Evolutionary conservation across 1,139 yeast species (phyloP).

Genomic region (Hyphopichia pseudoburtonii): DNA sequence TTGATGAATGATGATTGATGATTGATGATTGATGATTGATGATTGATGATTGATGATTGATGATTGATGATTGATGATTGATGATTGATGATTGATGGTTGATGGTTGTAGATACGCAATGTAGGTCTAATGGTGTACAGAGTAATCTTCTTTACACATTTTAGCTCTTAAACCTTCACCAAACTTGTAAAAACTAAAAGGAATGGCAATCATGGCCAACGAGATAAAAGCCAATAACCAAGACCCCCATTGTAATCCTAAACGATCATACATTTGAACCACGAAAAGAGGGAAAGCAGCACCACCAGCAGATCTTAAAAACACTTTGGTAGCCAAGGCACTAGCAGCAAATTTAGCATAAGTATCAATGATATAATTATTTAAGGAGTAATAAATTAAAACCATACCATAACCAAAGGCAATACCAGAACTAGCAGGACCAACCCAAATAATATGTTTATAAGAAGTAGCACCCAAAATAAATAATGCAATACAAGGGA

Average conservation of each 20-base stretch:
- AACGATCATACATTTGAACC: slow-evolving; percentile 73
- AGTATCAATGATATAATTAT: slow-evolving; percentile 86
- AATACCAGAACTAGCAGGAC: slow-evolving; percentile 88
- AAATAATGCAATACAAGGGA: slow-evolving; percentile 84
- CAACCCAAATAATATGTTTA: slow-evolving; percentile 84
- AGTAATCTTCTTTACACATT: slow-evolving; percentile 66
- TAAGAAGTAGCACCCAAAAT: slow-evolving; percentile 87
- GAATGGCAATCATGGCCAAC: slow-evolving; percentile 80
- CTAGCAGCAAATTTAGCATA: slow-evolving; percentile 87
- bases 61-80: too few species aligned
- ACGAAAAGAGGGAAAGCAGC: slow-evolving; percentile 89
- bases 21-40: too few species aligned
- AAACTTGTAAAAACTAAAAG: slow-evolving; percentile 71
- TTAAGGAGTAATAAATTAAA: slow-evolving; percentile 78
- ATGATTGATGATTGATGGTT: too few species aligned
- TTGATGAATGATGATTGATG: too few species aligned
- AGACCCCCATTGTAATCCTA: slow-evolving; percentile 82
- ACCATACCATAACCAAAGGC: slow-evolving; percentile 95
- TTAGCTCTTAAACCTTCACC: slow-evolving; percentile 66
- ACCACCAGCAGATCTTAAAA: slow-evolving; percentile 84
- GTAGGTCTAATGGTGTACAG: slow-evolving; percentile 17
- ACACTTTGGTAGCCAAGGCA: slow-evolving; percentile 87
- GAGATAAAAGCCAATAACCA: slow-evolving; percentile 82
- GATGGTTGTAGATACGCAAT: too few species aligned
- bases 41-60: too few species aligned